Percentiles rank a stretch among this genome's conserved stretches.
Evolutionary conservation across 441 rosid genomes (phyloP).

Genomic region (Kokia cookei): DNA sequence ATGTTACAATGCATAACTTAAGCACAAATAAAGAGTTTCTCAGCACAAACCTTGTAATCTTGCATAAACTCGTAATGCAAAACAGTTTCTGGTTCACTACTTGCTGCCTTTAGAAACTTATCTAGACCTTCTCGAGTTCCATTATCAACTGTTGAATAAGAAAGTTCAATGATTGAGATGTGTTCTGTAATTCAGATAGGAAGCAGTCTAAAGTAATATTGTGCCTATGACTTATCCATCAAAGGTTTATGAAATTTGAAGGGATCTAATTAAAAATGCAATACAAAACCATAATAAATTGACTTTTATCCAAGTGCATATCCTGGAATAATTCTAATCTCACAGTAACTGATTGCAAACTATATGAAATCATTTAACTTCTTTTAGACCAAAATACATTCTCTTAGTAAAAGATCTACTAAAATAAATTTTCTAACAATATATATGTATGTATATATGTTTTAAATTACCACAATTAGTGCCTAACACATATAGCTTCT

Average conservation of each 20-base stretch:
- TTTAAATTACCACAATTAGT: slow-evolving; percentile 76
- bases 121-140: slow-evolving; percentile 94
- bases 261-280: neutral
- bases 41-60: slow-evolving; percentile 78
- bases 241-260: neutral
- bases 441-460: too few relatives aligned
- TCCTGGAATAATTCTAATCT: neutral
- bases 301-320: neutral
- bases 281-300: neutral
- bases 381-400: neutral
- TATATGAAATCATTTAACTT: neutral
- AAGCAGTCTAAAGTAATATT: neutral
- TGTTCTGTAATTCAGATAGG: neutral
- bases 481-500: slow-evolving; percentile 91
- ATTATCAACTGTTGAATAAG: slow-evolving; percentile 68
- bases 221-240: neutral
- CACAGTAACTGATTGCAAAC: neutral
- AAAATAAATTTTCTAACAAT: neutral
- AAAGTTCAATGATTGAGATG: slow-evolving; percentile 9
- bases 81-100: slow-evolving; percentile 87
- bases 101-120: slow-evolving; percentile 87
- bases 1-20: neutral
- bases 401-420: neutral
- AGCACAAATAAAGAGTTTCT: slow-evolving; percentile 7
- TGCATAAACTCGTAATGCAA: slow-evolving; percentile 98